Conservation (phyloP, 2,329 filamentous ascomycete genomes). For the Microsporum ferrugineum region DNA sequence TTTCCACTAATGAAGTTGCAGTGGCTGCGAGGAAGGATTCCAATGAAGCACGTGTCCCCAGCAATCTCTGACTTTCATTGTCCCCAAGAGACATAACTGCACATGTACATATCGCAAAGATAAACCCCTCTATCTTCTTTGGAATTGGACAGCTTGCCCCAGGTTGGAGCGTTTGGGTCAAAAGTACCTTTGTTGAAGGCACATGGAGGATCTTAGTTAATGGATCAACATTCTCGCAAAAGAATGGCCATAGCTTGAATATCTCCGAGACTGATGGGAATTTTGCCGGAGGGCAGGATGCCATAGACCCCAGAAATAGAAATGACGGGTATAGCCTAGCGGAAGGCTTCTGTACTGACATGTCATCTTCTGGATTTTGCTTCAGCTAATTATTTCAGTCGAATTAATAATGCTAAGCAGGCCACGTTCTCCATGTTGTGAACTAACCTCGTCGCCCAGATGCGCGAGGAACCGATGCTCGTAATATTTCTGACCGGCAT, state of each 20-base stretch:
- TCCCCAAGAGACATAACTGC: slow-evolving; percentile 25
- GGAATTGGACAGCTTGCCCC: neutral
- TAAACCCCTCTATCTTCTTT: slow-evolving; percentile 8
- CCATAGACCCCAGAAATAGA: neutral
- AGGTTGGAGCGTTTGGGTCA: neutral
- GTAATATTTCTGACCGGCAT: neutral
- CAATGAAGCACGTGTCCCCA: slow-evolving; percentile 17
- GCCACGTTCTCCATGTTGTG: neutral
- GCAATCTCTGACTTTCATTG: slow-evolving; percentile 24
- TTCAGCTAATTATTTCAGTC: neutral
- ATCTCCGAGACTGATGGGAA: neutral
- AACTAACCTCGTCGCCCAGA: neutral
- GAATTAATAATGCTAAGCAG: neutral
- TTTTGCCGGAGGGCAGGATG: neutral
- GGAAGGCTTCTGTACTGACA: neutral
- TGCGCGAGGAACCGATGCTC: neutral
- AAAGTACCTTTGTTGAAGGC: slow-evolving; percentile 50
- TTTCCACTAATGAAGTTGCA: slow-evolving; percentile 21
- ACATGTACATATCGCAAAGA: slow-evolving; percentile 21
- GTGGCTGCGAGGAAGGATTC: neutral
- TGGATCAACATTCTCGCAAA: slow-evolving; percentile 47
- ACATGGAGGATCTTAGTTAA: slow-evolving; percentile 61
- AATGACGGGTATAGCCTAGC: neutral
- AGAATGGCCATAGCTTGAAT: neutral
- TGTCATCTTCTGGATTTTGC: neutral